Percentiles rank a stretch among this genome's conserved stretches.
phyloP scores from a whole-genome alignment of 306 rosid genomes.

The Ceratonia siliqua region DNA sequence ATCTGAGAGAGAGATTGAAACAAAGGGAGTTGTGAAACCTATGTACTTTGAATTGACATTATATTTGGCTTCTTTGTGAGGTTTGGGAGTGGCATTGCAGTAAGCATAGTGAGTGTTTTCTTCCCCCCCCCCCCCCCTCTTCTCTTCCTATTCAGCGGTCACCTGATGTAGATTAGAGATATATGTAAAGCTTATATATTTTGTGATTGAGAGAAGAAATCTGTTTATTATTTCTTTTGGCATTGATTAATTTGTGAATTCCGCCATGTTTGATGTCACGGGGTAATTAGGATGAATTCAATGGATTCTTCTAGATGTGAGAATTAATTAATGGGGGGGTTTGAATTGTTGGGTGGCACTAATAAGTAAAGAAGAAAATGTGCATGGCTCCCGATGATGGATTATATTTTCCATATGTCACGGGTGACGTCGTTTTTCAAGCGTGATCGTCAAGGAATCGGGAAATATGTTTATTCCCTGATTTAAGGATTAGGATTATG shows the following conservation, averaged over 20 bases:
- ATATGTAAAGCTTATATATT: conserved; percentile 37
- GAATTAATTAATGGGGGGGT: not conserved
- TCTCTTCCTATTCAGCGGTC: too few relatives aligned
- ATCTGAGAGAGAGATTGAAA: conserved; percentile 54
- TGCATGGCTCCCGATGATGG: not conserved
- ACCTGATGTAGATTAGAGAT: conserved; percentile 34
- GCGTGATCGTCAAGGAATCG: too few relatives aligned
- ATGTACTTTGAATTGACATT: conserved; percentile 5
- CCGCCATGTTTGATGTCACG: too few relatives aligned
- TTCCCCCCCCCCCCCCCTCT: too few relatives aligned
- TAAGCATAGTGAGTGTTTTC: too few relatives aligned
- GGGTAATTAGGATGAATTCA: too few relatives aligned
- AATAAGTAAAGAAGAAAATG: too few relatives aligned
- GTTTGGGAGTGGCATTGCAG: conserved; percentile 33
- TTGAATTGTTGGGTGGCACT: not conserved
- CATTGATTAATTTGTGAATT: too few relatives aligned
- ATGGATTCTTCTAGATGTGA: too few relatives aligned
- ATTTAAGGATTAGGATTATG: too few relatives aligned
- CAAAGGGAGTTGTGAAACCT: conserved; percentile 48
- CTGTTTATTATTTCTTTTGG: not conserved
- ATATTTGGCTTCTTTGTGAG: conserved; percentile 38
- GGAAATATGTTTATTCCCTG: too few relatives aligned
- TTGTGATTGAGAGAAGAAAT: conserved; percentile 21
- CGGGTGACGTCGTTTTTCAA: not conserved
- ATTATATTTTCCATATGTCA: not conserved